Evolutionary conservation across 768 basidiomycete species (phyloP).

Genomic region (Hypsizygus marmoreus): DNA sequence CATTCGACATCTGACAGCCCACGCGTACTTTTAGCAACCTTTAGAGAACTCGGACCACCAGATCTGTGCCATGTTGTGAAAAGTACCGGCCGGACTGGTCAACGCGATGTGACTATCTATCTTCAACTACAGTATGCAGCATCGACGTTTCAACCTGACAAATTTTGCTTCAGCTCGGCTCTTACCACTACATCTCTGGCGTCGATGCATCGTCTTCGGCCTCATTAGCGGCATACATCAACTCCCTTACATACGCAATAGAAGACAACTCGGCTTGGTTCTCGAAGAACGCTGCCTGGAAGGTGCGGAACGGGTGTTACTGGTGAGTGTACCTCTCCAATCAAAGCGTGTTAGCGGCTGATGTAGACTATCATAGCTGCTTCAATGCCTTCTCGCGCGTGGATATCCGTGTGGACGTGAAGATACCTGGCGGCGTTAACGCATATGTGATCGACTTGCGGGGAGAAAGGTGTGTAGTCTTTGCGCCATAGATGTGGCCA

Average conservation of each 20-base stretch:
- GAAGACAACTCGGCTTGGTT: conserved; percentile 95
- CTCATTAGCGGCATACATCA: conserved; percentile 96
- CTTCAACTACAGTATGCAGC: not conserved
- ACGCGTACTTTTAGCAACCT: conserved; percentile 66
- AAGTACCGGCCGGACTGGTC: conserved; percentile 78
- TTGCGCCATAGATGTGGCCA: not conserved
- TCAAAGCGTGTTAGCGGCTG: not conserved
- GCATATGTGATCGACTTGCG: conserved; percentile 93
- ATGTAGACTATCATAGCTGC: conserved; percentile 53
- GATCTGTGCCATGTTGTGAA: conserved; percentile 97
- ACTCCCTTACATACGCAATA: conserved; percentile 94
- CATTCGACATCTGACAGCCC: conserved; percentile 13
- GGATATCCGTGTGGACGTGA: conserved; percentile 96
- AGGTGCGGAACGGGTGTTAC: conserved; percentile 90
- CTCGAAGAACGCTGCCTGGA: conserved; percentile 81
- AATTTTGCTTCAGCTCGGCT: conserved; percentile 65
- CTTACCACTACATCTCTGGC: conserved; percentile 98
- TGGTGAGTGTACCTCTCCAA: conserved; percentile 54
- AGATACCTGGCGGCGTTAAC: conserved; percentile 95
- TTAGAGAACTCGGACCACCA: conserved; percentile 96
- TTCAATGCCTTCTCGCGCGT: conserved; percentile 98
- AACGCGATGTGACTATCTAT: conserved; percentile 74
- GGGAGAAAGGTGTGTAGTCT: conserved; percentile 77
- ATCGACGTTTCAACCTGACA: not conserved
- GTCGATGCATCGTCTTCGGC: conserved; percentile 98